Conservation (phyloP, 768 basidiomycete genomes). For the Clavaria fumosa region DNA sequence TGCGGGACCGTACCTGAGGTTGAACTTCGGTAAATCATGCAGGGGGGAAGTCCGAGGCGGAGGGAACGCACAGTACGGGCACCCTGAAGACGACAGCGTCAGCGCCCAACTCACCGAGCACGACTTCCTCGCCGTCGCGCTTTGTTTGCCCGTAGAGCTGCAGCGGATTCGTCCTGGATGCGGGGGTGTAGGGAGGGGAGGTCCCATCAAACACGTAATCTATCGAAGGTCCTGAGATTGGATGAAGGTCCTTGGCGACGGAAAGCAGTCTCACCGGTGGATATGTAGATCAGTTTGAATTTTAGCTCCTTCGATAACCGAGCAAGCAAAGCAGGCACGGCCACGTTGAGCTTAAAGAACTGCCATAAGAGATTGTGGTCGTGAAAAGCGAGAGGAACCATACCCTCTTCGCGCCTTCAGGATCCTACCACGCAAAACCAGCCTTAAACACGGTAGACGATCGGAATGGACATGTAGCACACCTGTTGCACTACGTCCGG, state of each 20-base stretch:
- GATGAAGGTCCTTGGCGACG: neutral
- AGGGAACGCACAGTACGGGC: slow-evolving; percentile 59
- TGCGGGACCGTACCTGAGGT: slow-evolving; percentile 67
- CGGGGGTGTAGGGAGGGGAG: slow-evolving; percentile 77
- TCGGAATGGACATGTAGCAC: slow-evolving; percentile 10
- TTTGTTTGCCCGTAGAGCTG: slow-evolving; percentile 85
- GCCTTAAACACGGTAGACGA: neutral
- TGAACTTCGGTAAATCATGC: slow-evolving; percentile 5
- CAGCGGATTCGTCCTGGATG: slow-evolving; percentile 61
- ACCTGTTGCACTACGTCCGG: slow-evolving; percentile 91
- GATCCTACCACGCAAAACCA: no score
- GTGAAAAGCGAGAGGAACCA: no score
- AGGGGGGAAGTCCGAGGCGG: neutral
- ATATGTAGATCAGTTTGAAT: slow-evolving; percentile 42
- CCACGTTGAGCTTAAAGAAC: slow-evolving; percentile 56
- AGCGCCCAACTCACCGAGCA: slow-evolving; percentile 42
- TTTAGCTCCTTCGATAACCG: slow-evolving; percentile 40
- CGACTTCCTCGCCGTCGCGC: slow-evolving; percentile 71
- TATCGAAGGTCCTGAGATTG: slow-evolving; percentile 13
- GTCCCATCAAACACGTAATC: slow-evolving; percentile 96
- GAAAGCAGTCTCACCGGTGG: neutral
- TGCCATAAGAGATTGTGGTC: no score
- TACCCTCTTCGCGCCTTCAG: slow-evolving; percentile 54
- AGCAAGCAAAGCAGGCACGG: slow-evolving; percentile 61
- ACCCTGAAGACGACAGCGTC: slow-evolving; percentile 66